These are phyloP conservation scores for Dillenia turbinata DNA, from an alignment of 164 flowering plant genomes.

Conservation along the genomic window DNA sequence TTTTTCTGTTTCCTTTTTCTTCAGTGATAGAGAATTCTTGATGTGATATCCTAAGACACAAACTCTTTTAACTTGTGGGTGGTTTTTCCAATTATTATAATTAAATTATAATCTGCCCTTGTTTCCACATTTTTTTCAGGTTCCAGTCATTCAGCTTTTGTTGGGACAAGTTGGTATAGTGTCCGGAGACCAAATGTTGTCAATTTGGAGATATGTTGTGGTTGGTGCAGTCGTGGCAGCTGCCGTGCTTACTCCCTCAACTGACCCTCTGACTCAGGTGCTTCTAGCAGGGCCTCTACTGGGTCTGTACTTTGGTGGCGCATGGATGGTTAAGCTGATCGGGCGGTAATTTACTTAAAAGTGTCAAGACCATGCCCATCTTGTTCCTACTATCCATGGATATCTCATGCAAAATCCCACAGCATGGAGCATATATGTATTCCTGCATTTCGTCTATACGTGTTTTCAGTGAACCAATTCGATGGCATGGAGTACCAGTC, in stretches of 20 bases:
- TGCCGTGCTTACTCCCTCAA: conserved; percentile 91
- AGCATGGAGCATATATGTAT: background rate
- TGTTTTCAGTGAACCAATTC: background rate
- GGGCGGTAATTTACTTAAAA: conserved; percentile 34
- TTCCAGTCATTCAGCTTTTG: conserved; percentile 87
- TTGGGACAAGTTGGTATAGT: conserved; percentile 90
- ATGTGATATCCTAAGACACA: no score
- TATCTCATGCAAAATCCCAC: background rate
- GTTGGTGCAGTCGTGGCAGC: conserved; percentile 94
- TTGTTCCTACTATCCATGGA: background rate
- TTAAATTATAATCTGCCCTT: background rate
- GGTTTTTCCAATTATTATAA: no score
- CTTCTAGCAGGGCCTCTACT: conserved; percentile 85
- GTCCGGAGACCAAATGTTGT: conserved; percentile 91
- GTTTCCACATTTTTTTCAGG: conserved; percentile 35
- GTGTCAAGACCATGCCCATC: background rate
- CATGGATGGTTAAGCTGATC: conserved; percentile 76
- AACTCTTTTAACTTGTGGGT: no score
- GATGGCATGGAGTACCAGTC: no score
- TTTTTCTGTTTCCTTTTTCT: no score
- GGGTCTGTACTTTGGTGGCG: conserved; percentile 95
- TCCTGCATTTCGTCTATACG: background rate
- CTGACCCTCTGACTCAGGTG: conserved; percentile 91
- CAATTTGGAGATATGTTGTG: conserved; percentile 96
- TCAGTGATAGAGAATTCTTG: no score